A percentile compares a stretch with the other conserved stretches of the same genome.
These are phyloP conservation scores for Effrenium voratum DNA, from an alignment of 73 alveolate genomes.

Conservation along the genomic window DNA sequence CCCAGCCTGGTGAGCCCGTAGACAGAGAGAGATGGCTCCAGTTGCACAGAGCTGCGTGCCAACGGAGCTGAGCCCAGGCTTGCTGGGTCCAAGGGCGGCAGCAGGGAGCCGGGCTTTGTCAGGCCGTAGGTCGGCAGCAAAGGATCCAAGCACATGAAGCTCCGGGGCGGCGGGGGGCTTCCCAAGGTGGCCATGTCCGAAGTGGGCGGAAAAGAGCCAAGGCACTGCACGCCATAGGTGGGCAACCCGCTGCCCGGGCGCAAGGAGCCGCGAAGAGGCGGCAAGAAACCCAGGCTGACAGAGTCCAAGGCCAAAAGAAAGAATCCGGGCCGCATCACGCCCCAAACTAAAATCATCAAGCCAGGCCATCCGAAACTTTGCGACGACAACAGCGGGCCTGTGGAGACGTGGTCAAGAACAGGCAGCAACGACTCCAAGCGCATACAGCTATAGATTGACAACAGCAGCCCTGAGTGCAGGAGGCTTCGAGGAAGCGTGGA, in stretches of 20 bases:
- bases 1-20: slow-evolving; percentile 23
- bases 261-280: neutral
- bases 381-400: neutral
- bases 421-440: neutral
- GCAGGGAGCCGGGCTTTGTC: neutral
- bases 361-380: neutral
- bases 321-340: neutral
- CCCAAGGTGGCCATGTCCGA: slow-evolving; percentile 1
- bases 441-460: neutral
- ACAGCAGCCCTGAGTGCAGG: neutral
- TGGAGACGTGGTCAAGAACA: neutral
- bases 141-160: slow-evolving; percentile 3
- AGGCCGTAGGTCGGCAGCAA: neutral
- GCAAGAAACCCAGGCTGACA: neutral
- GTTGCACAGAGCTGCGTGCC: neutral
- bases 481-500: neutral
- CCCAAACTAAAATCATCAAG: neutral
- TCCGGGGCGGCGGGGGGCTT: neutral
- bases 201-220: neutral
- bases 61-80: neutral
- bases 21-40: neutral
- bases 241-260: neutral
- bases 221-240: slow-evolving; percentile 13
- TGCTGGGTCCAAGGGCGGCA: slow-evolving; percentile 19
- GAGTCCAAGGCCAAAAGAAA: slow-evolving; percentile 15